Evolutionary conservation across 192 early-diverging fungal species (phyloP).

Genomic region (Podila minutissima): DNA sequence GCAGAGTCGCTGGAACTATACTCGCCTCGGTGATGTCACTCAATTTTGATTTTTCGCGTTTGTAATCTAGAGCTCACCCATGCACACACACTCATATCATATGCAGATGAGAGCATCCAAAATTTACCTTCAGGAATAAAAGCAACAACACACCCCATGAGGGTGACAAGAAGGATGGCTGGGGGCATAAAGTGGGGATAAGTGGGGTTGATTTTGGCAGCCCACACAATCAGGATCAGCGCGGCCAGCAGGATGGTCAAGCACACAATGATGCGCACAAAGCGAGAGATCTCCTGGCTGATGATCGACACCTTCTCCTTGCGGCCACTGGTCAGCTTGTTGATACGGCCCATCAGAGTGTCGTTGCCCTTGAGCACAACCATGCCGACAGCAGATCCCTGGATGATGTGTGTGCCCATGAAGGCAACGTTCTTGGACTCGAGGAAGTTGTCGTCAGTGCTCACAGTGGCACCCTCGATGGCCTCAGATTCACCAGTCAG

Average conservation of each 20-base stretch:
- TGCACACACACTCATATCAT: background rate
- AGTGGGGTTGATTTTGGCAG: slow-evolving; percentile 63
- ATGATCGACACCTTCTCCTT: slow-evolving; percentile 59
- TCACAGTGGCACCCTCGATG: slow-evolving; percentile 66
- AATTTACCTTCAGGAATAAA: slow-evolving; percentile 74
- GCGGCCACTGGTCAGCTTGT: slow-evolving; percentile 61
- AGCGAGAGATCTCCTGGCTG: slow-evolving; percentile 70
- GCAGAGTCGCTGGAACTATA: too few species aligned
- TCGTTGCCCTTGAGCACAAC: slow-evolving; percentile 79
- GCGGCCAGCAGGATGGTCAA: slow-evolving; percentile 57
- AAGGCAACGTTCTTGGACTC: slow-evolving; percentile 90
- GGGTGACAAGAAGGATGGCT: slow-evolving; percentile 51
- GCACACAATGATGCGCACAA: slow-evolving; percentile 75
- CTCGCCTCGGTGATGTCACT: slow-evolving; percentile 11
- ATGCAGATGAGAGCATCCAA: background rate
- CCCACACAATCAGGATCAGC: slow-evolving; percentile 62
- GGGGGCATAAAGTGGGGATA: slow-evolving; percentile 66
- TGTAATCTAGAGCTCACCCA: background rate
- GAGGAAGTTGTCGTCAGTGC: slow-evolving; percentile 79
- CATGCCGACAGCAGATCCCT: slow-evolving; percentile 80
- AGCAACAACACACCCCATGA: slow-evolving; percentile 76
- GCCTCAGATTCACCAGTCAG: slow-evolving; percentile 83
- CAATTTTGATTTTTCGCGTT: slow-evolving; percentile 22
- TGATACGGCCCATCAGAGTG: slow-evolving; percentile 83
- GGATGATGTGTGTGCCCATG: slow-evolving; percentile 75